These are phyloP conservation scores for Magnaporthiopsis poae DNA, from an alignment of 2,329 filamentous ascomycete genomes.

Conservation along the genomic window DNA sequence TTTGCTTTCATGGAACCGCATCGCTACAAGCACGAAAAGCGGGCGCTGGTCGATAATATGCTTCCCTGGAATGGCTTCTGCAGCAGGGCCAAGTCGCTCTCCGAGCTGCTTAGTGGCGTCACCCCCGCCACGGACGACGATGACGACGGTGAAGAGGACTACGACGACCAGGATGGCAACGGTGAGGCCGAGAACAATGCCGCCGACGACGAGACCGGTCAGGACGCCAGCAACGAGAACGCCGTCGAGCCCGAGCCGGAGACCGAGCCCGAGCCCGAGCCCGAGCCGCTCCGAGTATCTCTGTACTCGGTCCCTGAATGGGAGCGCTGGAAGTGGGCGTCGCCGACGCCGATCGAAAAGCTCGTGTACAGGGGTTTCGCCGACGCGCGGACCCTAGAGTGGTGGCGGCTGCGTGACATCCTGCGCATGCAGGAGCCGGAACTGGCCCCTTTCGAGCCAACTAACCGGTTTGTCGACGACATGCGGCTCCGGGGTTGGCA, in stretches of 20 bases:
- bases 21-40: constrained; percentile 2
- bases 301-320: neutral
- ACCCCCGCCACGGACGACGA: neutral
- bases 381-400: neutral
- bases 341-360: neutral
- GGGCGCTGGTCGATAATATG: neutral
- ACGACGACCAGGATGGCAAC: neutral
- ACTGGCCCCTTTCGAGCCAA: neutral
- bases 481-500: neutral
- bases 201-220: neutral
- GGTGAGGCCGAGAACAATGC: neutral
- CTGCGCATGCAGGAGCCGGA: neutral
- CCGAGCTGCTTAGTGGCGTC: neutral
- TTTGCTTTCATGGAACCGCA: neutral
- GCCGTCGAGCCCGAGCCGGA: neutral
- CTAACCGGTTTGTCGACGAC: neutral
- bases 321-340: neutral
- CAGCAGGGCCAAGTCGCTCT: neutral
- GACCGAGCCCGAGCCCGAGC: no score
- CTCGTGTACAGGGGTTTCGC: neutral
- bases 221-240: neutral
- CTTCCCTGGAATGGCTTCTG: neutral
- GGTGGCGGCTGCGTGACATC: neutral
- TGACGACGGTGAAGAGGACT: neutral
- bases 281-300: neutral